Conservation (phyloP, 108 stramenopile genomes). For the Ochromonas danica region DNA sequence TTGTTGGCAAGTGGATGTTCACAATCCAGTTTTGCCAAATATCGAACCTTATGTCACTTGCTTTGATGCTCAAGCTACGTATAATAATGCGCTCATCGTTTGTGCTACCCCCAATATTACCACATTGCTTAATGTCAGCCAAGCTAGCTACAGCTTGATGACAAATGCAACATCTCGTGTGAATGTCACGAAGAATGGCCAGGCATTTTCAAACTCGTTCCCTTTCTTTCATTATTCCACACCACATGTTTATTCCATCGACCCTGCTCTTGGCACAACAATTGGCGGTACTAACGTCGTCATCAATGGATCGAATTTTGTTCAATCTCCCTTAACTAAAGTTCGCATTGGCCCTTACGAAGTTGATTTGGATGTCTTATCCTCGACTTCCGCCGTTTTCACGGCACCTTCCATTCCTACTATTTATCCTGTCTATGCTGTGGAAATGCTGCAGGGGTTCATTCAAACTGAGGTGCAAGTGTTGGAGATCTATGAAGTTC, state of each 20-base stretch:
- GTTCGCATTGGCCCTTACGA: background rate
- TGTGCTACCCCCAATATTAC: background rate
- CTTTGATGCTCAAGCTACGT: background rate
- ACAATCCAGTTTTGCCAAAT: background rate
- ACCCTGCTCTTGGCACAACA: background rate
- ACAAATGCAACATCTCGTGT: slow-evolving; percentile 21
- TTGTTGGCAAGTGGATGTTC: background rate
- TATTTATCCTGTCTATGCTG: background rate
- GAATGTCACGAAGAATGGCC: slow-evolving; percentile 7
- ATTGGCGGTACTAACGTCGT: background rate
- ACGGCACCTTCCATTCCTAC: background rate
- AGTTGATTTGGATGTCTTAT: background rate
- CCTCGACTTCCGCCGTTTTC: background rate
- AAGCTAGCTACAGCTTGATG: background rate
- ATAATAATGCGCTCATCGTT: background rate
- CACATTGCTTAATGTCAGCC: background rate
- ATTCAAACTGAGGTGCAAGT: background rate
- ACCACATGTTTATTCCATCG: slow-evolving; percentile 18
- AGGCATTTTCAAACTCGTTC: background rate
- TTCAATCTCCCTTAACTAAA: background rate
- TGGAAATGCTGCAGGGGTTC: background rate
- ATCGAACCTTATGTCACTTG: background rate
- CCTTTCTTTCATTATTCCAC: background rate
- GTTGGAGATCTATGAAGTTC: background rate
- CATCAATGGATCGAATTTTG: slow-evolving; percentile 28